Evolutionary conservation across 495 filamentous ascomycete genomes (phyloP).

Genomic region (Symbiotaphrina buchneri): DNA sequence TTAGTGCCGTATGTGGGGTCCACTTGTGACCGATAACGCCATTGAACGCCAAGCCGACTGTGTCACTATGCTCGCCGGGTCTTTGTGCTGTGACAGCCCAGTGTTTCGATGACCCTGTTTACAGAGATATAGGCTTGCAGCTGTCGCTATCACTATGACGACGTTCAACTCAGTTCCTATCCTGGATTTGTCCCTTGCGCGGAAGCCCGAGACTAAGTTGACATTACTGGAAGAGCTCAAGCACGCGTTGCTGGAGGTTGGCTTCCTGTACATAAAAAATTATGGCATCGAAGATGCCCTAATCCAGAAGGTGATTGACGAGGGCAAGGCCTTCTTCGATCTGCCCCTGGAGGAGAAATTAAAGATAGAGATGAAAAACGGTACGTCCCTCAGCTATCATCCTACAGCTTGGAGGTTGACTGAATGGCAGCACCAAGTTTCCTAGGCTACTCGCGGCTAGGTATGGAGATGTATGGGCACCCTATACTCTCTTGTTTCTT

Average conservation of each 20-base stretch:
- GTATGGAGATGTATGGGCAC: conserved; percentile 25
- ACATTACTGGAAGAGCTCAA: conserved; percentile 50
- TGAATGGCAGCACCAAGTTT: conserved; percentile 14
- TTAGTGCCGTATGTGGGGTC: too few relatives aligned
- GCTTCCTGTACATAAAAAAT: conserved; percentile 82
- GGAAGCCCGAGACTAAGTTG: conserved; percentile 43
- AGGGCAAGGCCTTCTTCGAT: conserved; percentile 58
- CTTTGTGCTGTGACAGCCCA: too few relatives aligned
- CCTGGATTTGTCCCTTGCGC: conserved; percentile 48
- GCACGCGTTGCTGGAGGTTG: conserved; percentile 68
- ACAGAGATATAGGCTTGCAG: too few relatives aligned
- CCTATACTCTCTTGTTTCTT: too few relatives aligned
- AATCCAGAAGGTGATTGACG: conserved; percentile 40
- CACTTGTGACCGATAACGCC: too few relatives aligned
- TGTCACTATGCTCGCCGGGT: too few relatives aligned
- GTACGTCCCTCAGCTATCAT: conserved; percentile 5
- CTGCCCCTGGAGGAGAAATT: conserved; percentile 60
- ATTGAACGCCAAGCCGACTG: too few relatives aligned
- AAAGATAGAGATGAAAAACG: conserved; percentile 79
- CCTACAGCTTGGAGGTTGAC: not conserved
- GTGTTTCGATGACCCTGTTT: too few relatives aligned
- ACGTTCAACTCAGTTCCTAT: conserved; percentile 60
- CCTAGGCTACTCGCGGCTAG: conserved; percentile 37
- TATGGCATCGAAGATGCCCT: conserved; percentile 48
- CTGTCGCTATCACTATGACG: not conserved